A percentile compares a stretch with the other conserved stretches of the same genome.
Evolutionary conservation across 768 basidiomycete genomes (phyloP).

Genomic region (Tephrocybe sp.): DNA sequence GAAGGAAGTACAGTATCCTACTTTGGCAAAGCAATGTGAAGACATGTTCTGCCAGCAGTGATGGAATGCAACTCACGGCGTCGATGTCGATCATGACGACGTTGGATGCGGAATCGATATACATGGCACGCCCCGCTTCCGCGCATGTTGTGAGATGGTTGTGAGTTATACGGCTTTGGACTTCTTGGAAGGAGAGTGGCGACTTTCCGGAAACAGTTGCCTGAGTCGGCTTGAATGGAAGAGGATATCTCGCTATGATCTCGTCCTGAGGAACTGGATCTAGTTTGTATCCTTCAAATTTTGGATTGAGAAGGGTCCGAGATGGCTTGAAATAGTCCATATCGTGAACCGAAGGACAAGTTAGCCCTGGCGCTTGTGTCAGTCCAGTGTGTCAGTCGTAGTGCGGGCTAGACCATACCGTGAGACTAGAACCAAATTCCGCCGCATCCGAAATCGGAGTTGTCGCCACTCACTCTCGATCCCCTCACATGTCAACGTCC

Average conservation of each 20-base stretch:
- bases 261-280: constrained; percentile 60
- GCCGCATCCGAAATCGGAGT: too few relatives aligned
- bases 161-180: constrained; percentile 81
- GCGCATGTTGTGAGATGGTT: constrained; percentile 68
- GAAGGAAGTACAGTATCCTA: constrained; percentile 53
- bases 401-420: too few relatives aligned
- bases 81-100: constrained; percentile 61
- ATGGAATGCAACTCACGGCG: constrained; percentile 45
- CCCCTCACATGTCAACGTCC: too few relatives aligned
- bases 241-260: constrained; percentile 46
- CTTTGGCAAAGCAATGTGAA: constrained; percentile 26
- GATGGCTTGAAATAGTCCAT: constrained; percentile 43
- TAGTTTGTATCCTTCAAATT: constrained; percentile 85
- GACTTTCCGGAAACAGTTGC: constrained; percentile 59
- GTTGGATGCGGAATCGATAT: constrained; percentile 64
- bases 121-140: constrained; percentile 51
- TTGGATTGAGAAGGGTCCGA: constrained; percentile 68
- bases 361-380: too few relatives aligned
- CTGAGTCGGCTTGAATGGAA: constrained; percentile 59
- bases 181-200: constrained; percentile 75
- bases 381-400: too few relatives aligned
- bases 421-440: too few relatives aligned
- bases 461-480: too few relatives aligned
- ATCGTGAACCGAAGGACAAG: background rate
- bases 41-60: constrained; percentile 4